A percentile compares a stretch with the other conserved stretches of the same genome.
Evolutionary conservation across 2,329 filamentous ascomycete genomes (phyloP).

Genomic region (Anthostomella pinea): DNA sequence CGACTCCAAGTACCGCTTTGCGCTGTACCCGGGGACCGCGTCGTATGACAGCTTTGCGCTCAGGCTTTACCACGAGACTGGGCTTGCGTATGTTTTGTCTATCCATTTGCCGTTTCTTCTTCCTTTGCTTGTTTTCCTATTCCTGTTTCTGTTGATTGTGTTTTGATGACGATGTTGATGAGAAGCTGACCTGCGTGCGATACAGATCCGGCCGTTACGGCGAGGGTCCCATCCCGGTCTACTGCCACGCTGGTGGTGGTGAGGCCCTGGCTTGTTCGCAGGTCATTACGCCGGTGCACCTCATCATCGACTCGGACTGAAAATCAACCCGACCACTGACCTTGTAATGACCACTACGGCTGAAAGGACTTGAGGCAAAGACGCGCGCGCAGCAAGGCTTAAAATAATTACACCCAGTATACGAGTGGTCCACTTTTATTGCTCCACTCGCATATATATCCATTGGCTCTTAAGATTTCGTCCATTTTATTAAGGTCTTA

Average conservation of each 20-base stretch:
- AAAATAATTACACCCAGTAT: no score
- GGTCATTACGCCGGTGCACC: constrained; percentile 3
- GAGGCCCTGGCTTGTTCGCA: constrained; percentile 10
- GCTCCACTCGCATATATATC: no score
- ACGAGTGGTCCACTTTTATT: no score
- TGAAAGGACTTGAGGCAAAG: no score
- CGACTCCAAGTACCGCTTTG: constrained; percentile 30
- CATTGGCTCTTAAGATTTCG: no score
- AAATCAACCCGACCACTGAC: no score
- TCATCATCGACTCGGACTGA: constrained; percentile 16
- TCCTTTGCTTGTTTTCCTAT: no score
- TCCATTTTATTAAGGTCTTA: no score
- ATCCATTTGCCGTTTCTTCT: not conserved
- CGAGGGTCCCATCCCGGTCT: constrained; percentile 2
- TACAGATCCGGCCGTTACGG: constrained; percentile 13
- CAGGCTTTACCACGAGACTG: constrained; percentile 8
- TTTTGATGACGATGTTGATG: no score
- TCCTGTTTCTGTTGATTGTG: no score
- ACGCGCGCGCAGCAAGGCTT: no score
- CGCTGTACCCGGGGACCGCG: constrained; percentile 12
- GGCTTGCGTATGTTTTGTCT: constrained; percentile 13
- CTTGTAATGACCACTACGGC: no score
- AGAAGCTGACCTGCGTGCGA: not conserved
- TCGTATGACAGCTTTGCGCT: constrained; percentile 4
- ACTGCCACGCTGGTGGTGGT: constrained; percentile 17